These are phyloP conservation scores for Arctium minus DNA, from an alignment of 129 eudicot genomes.

Conservation along the genomic window DNA sequence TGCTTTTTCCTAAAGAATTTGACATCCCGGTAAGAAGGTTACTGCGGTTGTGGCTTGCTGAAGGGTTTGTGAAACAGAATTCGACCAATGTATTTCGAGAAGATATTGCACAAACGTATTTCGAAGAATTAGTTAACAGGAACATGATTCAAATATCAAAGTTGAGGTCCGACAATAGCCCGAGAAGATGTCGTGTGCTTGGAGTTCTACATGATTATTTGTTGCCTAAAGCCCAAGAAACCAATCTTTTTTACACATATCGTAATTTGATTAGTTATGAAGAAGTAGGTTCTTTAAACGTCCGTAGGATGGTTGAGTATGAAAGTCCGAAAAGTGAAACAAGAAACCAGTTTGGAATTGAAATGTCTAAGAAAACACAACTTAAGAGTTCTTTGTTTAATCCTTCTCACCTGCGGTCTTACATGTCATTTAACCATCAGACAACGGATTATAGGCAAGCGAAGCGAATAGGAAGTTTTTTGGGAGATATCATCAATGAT, in stretches of 20 bases:
- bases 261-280: neutral
- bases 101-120: conserved; percentile 33
- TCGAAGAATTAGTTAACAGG: conserved; percentile 34
- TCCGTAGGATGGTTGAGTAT: conserved; percentile 45
- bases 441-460: conserved; percentile 41
- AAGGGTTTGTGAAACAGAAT: conserved; percentile 37
- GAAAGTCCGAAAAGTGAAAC: conserved; percentile 11
- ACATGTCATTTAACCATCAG: conserved; percentile 37
- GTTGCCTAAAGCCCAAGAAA: conserved; percentile 34
- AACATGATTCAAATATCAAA: conserved; percentile 45
- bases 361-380: conserved; percentile 10
- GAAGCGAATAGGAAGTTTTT: conserved; percentile 30
- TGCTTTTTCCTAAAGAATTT: conserved; percentile 26
- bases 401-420: conserved; percentile 31
- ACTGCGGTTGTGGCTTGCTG: conserved; percentile 34
- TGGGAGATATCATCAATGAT: conserved; percentile 21
- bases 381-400: conserved; percentile 13
- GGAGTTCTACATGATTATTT: conserved; percentile 43
- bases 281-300: neutral
- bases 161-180: conserved; percentile 43
- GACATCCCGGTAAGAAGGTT: conserved; percentile 38
- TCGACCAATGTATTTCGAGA: conserved; percentile 7
- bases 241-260: conserved; percentile 43
- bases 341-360: neutral
- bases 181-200: conserved; percentile 40